Evolutionary conservation across 1,284 basidiomycete species (phyloP).

Genomic region (Boletus semigastroideus): DNA sequence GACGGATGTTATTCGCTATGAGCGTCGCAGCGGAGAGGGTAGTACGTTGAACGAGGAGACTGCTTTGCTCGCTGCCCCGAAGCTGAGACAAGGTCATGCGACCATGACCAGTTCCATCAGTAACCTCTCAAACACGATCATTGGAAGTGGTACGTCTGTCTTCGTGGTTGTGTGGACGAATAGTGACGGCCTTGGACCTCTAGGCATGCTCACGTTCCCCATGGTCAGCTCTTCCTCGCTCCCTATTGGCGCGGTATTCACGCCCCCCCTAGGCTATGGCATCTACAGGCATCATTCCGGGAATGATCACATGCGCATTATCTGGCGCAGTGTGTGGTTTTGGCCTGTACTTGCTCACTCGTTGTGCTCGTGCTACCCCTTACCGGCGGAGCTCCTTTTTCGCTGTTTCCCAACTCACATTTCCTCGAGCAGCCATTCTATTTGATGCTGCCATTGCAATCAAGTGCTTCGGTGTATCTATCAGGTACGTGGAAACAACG

Average conservation of each 20-base stretch:
- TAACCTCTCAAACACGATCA: conserved; percentile 85
- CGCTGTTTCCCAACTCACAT: conserved; percentile 82
- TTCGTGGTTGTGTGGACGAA: not conserved
- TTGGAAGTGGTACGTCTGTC: conserved; percentile 74
- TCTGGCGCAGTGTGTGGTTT: conserved; percentile 82
- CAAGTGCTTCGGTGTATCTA: conserved; percentile 96
- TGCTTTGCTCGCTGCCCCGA: conserved; percentile 45
- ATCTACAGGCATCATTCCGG: conserved; percentile 82
- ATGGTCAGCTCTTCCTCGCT: conserved; percentile 46
- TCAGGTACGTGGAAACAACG: conserved; percentile 56
- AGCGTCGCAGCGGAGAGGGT: conserved; percentile 36
- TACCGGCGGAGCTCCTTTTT: conserved; percentile 86
- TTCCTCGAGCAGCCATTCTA: conserved; percentile 79
- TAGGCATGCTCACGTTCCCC: conserved; percentile 84
- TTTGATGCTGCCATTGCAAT: conserved; percentile 94
- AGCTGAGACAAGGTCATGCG: conserved; percentile 60
- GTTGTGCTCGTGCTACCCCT: conserved; percentile 79
- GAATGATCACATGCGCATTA: conserved; percentile 84
- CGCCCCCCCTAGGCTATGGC: conserved; percentile 69
- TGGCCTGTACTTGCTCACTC: conserved; percentile 87
- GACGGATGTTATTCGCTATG: conserved; percentile 6
- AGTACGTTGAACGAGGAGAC: conserved; percentile 43
- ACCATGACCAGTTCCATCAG: conserved; percentile 65
- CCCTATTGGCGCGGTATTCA: not conserved
- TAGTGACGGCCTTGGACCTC: conserved; percentile 3